Conservation (phyloP, 148 eudicot species). For the Rhododendron ferrugineum region DNA sequence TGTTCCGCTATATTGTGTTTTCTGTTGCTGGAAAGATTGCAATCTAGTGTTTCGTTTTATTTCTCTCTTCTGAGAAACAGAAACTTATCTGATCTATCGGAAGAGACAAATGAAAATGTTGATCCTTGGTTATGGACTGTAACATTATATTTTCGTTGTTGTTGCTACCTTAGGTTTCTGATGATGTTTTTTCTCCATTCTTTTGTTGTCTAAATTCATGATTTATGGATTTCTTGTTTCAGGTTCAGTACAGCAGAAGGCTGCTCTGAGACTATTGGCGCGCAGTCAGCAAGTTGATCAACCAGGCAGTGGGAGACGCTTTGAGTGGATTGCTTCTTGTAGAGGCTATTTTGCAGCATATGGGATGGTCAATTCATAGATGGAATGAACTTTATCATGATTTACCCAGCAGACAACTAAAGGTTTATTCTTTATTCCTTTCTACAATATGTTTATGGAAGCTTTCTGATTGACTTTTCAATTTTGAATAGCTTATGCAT, state of each 20-base stretch:
- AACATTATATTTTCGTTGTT: neutral
- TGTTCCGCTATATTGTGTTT: neutral
- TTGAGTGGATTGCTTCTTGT: constrained; percentile 87
- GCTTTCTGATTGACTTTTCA: neutral
- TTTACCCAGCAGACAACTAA: constrained; percentile 88
- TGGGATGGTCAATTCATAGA: constrained; percentile 73
- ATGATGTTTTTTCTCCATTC: neutral
- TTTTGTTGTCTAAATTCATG: neutral
- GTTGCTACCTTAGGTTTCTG: neutral
- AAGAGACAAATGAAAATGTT: neutral
- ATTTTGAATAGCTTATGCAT: neutral
- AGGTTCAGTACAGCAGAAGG: constrained; percentile 77
- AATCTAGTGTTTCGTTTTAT: neutral
- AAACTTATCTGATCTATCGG: neutral
- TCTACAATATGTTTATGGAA: neutral
- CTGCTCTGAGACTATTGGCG: constrained; percentile 74
- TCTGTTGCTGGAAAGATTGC: neutral
- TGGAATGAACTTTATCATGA: constrained; percentile 88
- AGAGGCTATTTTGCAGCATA: constrained; percentile 69
- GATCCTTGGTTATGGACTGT: neutral
- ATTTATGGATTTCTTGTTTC: constrained; percentile 22
- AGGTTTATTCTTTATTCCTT: constrained; percentile 38
- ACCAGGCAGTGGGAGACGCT: constrained; percentile 98
- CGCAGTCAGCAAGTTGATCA: constrained; percentile 78
- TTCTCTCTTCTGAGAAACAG: neutral